Evolutionary conservation across 2,329 filamentous ascomycete genomes (phyloP), one percentile per base, ranked within the genome.

Genomic region (Domatiomyces globalis): DNA sequence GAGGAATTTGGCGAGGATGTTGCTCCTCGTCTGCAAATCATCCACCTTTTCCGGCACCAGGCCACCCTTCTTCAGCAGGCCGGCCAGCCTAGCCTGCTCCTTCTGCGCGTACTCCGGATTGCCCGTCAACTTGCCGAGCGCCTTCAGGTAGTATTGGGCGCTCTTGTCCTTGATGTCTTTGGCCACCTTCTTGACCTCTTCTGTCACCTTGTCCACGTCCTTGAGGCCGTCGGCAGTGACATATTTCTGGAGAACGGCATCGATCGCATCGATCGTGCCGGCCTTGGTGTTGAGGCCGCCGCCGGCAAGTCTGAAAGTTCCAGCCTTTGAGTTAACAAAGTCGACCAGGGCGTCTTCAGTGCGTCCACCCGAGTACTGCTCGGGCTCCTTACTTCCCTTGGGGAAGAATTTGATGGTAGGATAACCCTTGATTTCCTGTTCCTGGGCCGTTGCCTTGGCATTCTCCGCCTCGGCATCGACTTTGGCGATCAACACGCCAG

Each of bases 341-440:
- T 77, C 68, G 60, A 96, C 68, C 43, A 98, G 74, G 58, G 81
- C 84, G 46, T 78, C 74, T 74, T 95, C 87, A 48, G 74, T 73
- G 59, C 92, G 89, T 56, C 78, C 85, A 55, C 85, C 83, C 50
- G 75, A 71, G 77, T 95, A 98, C 45, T 74, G 65, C 61, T 83
- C 76, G 45, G 81, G 69, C 64, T 84, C 80, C 57, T 78, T 85
- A 65, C 81, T 85, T 61, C 88, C 89, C 67, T 84, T 85, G 60
- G 87, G 79, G 79, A 95, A 98, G 79, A 84, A 98, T 74, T 95
- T 95, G 75, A 98, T 95, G 56, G 92, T 98, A 48, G 92, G 92
- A 77, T 94, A 98, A 36, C 84, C 87, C 51, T 77, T 78, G 60
- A 98, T 80, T 55, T 82, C 87, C 65, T 92, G 83, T 49, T 83